phyloP scores from a whole-genome alignment of 768 basidiomycete genomes.

The Amanita molliuscula region DNA sequence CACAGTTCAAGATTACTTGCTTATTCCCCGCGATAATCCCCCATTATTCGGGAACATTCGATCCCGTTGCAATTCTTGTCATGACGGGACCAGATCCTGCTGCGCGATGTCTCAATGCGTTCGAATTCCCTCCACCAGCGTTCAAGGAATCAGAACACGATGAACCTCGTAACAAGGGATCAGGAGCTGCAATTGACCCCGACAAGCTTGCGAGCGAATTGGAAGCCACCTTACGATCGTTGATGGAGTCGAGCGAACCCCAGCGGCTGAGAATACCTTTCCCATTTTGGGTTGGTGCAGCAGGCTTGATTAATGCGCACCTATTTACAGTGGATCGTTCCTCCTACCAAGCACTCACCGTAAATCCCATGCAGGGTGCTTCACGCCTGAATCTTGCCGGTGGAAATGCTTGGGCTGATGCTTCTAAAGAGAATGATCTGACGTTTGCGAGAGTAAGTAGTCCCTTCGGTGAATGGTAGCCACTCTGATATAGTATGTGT shows the following conservation, averaged over 20 bases:
- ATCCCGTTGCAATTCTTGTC: conserved; percentile 60
- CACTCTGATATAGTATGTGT: not conserved
- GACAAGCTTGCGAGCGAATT: conserved; percentile 27
- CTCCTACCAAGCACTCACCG: conserved; percentile 31
- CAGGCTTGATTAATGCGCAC: conserved; percentile 30
- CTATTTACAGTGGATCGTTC: conserved; percentile 39
- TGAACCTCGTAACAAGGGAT: conserved; percentile 2
- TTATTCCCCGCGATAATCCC: conserved; percentile 64
- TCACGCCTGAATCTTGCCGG: conserved; percentile 31
- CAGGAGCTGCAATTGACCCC: conserved; percentile 5
- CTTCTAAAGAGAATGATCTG: conserved; percentile 33
- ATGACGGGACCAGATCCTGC: conserved; percentile 40
- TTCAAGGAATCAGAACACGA: conserved; percentile 14
- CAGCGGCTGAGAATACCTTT: conserved; percentile 23
- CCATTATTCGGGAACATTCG: conserved; percentile 56
- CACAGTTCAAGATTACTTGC: conserved; percentile 66
- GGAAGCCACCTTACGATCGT: conserved; percentile 22
- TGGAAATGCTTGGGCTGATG: conserved; percentile 50
- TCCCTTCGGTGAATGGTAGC: not conserved
- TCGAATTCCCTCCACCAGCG: conserved; percentile 60
- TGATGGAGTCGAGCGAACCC: conserved; percentile 27
- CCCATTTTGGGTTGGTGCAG: conserved; percentile 24
- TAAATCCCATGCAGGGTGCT: conserved; percentile 11
- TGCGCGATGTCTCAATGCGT: conserved; percentile 46
- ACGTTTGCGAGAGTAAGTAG: conserved; percentile 44